These are phyloP conservation scores for Lichtheimia ornata DNA, from an alignment of 371 early-diverging fungal species.

Conservation along the genomic window DNA sequence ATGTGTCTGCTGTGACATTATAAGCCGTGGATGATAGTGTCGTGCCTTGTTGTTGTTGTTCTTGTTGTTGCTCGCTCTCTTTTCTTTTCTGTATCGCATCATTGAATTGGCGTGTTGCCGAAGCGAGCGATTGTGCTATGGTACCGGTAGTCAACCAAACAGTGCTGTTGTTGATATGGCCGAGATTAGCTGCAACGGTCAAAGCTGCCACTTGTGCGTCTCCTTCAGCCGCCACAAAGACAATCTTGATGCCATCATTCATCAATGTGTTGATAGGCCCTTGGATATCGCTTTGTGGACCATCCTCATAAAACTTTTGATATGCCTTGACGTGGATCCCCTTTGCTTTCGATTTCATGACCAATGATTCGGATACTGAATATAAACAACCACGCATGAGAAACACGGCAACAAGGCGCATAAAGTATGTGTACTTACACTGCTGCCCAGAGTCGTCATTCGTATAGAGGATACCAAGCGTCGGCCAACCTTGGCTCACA, in stretches of 20 bases:
- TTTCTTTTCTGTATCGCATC: constrained; percentile 13
- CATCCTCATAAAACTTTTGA: constrained; percentile 50
- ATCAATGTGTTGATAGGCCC: constrained; percentile 39
- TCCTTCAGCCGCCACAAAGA: constrained; percentile 53
- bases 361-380: constrained; percentile 53
- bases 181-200: constrained; percentile 38
- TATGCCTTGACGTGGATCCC: constrained; percentile 46
- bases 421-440: constrained; percentile 23
- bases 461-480: constrained; percentile 54
- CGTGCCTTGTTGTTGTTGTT: constrained; percentile 4
- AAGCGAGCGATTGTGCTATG: constrained; percentile 15
- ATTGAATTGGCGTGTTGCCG: constrained; percentile 30
- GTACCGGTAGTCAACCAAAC: constrained; percentile 43
- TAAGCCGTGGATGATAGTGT: background rate
- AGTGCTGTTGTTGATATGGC: constrained; percentile 40
- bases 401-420: background rate
- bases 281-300: constrained; percentile 44
- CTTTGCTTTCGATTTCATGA: constrained; percentile 36
- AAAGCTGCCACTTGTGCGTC: constrained; percentile 39
- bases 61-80: background rate
- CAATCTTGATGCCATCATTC: constrained; percentile 45
- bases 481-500: constrained; percentile 56
- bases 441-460: constrained; percentile 55
- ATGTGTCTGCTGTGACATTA: background rate
- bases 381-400: background rate